Percentiles rank a stretch among this genome's conserved stretches.
phyloP scores from a whole-genome alignment of 164 flowering plant species.

The grape (Vitis vinifera) region DNA sequence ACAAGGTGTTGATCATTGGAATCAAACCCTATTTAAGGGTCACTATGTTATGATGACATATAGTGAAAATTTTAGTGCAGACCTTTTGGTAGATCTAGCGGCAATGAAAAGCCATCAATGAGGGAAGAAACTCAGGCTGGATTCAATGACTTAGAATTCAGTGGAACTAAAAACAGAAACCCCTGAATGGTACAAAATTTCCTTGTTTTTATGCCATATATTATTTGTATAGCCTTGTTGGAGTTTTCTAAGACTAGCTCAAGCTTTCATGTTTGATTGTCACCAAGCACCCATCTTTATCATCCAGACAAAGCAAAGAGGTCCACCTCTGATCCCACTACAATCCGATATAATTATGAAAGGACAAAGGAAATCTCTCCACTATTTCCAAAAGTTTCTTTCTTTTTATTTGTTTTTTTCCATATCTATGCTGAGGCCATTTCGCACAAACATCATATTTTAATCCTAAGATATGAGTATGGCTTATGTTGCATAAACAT shows the following conservation, averaged over 20 bases:
- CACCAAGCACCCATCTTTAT: constrained; percentile 4
- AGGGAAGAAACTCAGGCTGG: neutral
- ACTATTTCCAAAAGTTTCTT: no score
- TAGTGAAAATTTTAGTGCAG: no score
- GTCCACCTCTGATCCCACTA: constrained; percentile 28
- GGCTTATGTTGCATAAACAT: neutral
- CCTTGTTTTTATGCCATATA: neutral
- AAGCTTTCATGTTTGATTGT: neutral
- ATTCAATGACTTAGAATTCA: neutral
- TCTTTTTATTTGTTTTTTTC: no score
- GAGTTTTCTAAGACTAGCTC: neutral
- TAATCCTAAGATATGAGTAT: neutral
- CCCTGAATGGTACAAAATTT: neutral
- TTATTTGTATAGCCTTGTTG: neutral
- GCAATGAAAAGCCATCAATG: neutral
- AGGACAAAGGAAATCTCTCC: no score
- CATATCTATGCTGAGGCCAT: neutral
- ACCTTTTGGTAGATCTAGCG: no score
- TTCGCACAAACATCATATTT: constrained; percentile 2
- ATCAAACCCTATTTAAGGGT: no score
- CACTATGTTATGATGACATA: no score
- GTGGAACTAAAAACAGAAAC: neutral
- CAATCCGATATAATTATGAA: neutral
- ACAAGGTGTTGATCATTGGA: no score
- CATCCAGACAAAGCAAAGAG: constrained; percentile 15